These are phyloP conservation scores for Metarhizium guizhouense DNA, from an alignment of 2,329 filamentous ascomycete species.

Conservation along the genomic window DNA sequence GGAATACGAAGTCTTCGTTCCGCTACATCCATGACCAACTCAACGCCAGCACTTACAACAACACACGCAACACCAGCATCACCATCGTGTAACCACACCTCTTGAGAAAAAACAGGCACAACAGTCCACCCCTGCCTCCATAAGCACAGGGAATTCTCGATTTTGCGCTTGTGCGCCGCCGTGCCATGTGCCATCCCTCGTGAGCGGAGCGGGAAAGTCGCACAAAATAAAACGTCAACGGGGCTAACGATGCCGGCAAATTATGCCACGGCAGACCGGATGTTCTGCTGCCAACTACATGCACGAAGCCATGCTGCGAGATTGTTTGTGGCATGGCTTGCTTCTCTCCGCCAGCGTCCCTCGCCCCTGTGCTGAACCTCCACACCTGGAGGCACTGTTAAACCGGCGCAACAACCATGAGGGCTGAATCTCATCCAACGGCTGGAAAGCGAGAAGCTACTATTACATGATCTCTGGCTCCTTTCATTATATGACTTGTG, in stretches of 20 bases:
- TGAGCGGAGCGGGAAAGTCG: not conserved
- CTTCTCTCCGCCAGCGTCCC: not conserved
- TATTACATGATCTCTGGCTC: no score
- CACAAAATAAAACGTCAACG: not conserved
- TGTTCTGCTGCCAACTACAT: not conserved
- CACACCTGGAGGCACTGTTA: not conserved
- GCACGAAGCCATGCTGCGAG: not conserved
- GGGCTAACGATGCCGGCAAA: not conserved
- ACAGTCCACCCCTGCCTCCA: not conserved
- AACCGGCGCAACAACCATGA: no score
- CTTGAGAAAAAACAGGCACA: not conserved
- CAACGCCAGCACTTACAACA: not conserved
- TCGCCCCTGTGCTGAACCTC: not conserved
- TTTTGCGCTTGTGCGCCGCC: not conserved
- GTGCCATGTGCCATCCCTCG: not conserved
- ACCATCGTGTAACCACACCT: not conserved
- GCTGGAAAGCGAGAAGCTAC: no score
- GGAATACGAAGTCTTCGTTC: no score
- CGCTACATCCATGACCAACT: no score
- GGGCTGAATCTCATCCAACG: no score
- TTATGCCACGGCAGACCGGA: not conserved
- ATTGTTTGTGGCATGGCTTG: not conserved
- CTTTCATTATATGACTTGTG: no score
- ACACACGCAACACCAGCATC: not conserved
- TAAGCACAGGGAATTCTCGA: not conserved